phyloP scores from a whole-genome alignment of 164 flowering plant genomes.

The Chimonanthus salicifolius region DNA sequence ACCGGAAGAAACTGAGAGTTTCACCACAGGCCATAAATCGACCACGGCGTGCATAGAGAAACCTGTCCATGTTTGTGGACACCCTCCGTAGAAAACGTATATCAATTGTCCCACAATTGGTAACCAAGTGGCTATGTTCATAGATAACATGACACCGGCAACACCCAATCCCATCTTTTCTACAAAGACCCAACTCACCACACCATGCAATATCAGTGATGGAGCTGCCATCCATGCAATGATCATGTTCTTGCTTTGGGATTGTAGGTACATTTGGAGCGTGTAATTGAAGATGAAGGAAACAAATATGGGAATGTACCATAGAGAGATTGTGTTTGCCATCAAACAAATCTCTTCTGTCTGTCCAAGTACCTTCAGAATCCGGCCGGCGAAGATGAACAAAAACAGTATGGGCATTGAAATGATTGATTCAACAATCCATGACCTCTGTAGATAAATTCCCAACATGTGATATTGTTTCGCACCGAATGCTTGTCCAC shows the following conservation, averaged over 20 bases:
- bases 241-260: conserved; percentile 51
- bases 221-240: conserved; percentile 37
- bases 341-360: conserved; percentile 22
- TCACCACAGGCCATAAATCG: conserved; percentile 50
- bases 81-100: conserved; percentile 33
- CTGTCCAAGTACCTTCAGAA: conserved; percentile 41
- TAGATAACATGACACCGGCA: conserved; percentile 39
- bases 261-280: conserved; percentile 46
- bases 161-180: conserved; percentile 27
- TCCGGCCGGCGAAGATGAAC: conserved; percentile 34
- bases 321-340: conserved; percentile 28
- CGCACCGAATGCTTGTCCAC: conserved; percentile 70
- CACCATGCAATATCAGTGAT: conserved; percentile 28
- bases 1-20: conserved; percentile 60
- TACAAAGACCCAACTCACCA: conserved; percentile 45
- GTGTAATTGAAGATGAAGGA: conserved; percentile 32
- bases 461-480: conserved; percentile 56
- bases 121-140: conserved; percentile 34
- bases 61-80: conserved; percentile 56
- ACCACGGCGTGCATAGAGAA: conserved; percentile 42
- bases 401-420: conserved; percentile 32
- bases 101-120: conserved; percentile 35
- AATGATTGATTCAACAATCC: conserved; percentile 33
- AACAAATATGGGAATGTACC: conserved; percentile 36
- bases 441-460: conserved; percentile 57